Percentiles rank a stretch among this genome's conserved stretches.
Conservation (phyloP, 176 grass and related monocot genomes). For the Oryza coarctata region DNA sequence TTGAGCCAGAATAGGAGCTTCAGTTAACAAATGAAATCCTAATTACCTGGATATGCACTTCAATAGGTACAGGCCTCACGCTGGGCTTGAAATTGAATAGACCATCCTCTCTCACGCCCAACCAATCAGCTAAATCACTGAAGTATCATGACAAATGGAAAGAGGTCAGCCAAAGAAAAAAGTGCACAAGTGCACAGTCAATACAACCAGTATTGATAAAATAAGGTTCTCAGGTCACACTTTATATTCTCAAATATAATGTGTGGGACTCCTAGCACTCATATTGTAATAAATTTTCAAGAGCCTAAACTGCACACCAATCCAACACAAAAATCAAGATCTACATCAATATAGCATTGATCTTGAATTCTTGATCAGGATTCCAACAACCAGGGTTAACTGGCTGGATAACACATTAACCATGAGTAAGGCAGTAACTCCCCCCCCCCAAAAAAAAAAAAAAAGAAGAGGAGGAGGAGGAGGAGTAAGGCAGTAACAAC, state of each 20-base stretch:
- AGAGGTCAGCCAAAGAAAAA: constrained; percentile 16
- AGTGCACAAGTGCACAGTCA: neutral
- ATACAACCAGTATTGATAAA: neutral
- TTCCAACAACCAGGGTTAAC: neutral
- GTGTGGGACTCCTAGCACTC: neutral
- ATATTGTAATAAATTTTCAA: neutral
- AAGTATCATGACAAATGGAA: constrained; percentile 25
- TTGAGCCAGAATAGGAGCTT: constrained; percentile 19
- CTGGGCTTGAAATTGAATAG: constrained; percentile 99
- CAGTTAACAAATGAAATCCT: constrained; percentile 31
- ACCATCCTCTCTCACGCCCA: constrained; percentile 82
- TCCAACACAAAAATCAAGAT: neutral
- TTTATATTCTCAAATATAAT: neutral
- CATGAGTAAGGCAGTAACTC: neutral
- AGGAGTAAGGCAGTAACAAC: constrained; percentile 3
- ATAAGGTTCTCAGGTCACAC: constrained; percentile 9
- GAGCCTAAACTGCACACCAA: neutral
- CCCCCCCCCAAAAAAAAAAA: no score
- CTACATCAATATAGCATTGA: neutral
- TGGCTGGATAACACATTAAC: neutral
- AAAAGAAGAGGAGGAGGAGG: no score
- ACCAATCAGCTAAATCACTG: constrained; percentile 93
- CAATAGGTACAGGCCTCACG: constrained; percentile 94
- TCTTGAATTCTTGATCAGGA: constrained; percentile 7
- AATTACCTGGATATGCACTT: constrained; percentile 97